Evolutionary conservation across 352 stramenopile species (phyloP).

Genomic region (Plasmopara muralis): DNA sequence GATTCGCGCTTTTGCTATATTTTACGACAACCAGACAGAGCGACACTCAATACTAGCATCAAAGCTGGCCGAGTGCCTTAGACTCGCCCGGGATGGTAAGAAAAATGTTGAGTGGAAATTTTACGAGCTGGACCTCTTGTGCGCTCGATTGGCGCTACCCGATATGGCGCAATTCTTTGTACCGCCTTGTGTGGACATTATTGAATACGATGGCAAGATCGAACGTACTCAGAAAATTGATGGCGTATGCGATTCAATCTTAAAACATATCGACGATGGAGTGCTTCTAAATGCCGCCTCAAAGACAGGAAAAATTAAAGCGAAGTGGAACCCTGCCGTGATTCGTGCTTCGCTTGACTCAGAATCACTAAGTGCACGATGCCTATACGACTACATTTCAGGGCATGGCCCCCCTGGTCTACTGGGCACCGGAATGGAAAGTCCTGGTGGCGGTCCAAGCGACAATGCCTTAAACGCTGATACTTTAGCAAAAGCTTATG

Average conservation of each 20-base stretch:
- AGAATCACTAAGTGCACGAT: conserved; percentile 55
- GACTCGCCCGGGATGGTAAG: conserved; percentile 23
- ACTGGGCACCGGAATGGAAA: conserved; percentile 39
- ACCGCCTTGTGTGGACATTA: conserved; percentile 51
- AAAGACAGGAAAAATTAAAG: conserved; percentile 55
- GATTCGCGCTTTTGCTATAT: conserved; percentile 65
- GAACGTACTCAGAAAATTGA: conserved; percentile 24
- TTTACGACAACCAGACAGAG: conserved; percentile 60
- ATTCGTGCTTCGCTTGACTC: conserved; percentile 53
- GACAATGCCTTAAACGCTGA: conserved; percentile 44
- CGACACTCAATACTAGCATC: conserved; percentile 47
- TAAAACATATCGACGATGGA: conserved; percentile 57
- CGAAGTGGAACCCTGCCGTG: conserved; percentile 51
- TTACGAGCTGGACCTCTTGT: conserved; percentile 75
- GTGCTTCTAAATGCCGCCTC: conserved; percentile 51
- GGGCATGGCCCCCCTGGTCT: conserved; percentile 47
- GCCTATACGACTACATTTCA: conserved; percentile 62
- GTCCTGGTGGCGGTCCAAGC: conserved; percentile 17
- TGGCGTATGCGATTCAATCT: conserved; percentile 17
- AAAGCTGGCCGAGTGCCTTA: conserved; percentile 53
- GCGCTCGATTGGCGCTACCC: conserved; percentile 58
- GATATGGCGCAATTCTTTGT: conserved; percentile 78
- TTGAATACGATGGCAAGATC: conserved; percentile 34
- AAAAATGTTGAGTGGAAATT: conserved; percentile 46
- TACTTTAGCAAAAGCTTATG: conserved; percentile 52